Conservation (phyloP, 2,329 filamentous ascomycete genomes). For the Pyrenochaeta sp. region DNA sequence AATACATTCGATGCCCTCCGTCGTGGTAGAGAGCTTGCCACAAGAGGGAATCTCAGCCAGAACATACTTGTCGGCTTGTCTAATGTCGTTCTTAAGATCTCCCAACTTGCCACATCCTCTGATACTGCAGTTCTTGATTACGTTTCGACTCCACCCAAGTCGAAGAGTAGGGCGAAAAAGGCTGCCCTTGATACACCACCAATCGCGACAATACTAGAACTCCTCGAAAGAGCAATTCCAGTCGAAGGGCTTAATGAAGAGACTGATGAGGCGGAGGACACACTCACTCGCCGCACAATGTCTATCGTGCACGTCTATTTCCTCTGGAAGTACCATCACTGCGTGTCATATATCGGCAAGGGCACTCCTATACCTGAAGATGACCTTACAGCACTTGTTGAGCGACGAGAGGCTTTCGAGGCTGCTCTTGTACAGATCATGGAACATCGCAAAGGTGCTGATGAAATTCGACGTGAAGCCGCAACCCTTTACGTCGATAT, state of each 20-base stretch:
- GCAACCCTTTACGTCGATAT: conserved; percentile 82
- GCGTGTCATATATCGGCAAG: conserved; percentile 47
- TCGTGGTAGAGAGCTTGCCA: conserved; percentile 73
- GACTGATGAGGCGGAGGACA: conserved; percentile 78
- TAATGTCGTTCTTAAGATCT: conserved; percentile 78
- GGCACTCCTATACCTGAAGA: conserved; percentile 59
- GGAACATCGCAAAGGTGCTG: conserved; percentile 65
- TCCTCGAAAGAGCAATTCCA: conserved; percentile 77
- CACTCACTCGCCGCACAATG: conserved; percentile 77
- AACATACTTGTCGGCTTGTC: conserved; percentile 73
- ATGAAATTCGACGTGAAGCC: conserved; percentile 78
- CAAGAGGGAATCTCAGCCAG: conserved; percentile 71
- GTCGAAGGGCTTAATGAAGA: conserved; percentile 70
- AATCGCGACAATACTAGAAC: conserved; percentile 74
- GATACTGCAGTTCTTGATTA: conserved; percentile 79
- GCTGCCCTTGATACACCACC: conserved; percentile 51
- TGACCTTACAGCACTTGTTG: conserved; percentile 65
- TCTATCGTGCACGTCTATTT: conserved; percentile 86
- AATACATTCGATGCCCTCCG: conserved; percentile 74
- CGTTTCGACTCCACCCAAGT: conserved; percentile 51
- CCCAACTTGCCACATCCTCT: conserved; percentile 79
- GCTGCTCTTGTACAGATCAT: conserved; percentile 59
- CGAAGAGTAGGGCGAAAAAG: conserved; percentile 32
- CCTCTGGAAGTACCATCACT: conserved; percentile 82
- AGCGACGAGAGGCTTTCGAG: conserved; percentile 61